Base-by-base conservation (phyloP, 2,329 filamentous ascomycete species). In the Teratosphaeria epicoccoides region DNA sequence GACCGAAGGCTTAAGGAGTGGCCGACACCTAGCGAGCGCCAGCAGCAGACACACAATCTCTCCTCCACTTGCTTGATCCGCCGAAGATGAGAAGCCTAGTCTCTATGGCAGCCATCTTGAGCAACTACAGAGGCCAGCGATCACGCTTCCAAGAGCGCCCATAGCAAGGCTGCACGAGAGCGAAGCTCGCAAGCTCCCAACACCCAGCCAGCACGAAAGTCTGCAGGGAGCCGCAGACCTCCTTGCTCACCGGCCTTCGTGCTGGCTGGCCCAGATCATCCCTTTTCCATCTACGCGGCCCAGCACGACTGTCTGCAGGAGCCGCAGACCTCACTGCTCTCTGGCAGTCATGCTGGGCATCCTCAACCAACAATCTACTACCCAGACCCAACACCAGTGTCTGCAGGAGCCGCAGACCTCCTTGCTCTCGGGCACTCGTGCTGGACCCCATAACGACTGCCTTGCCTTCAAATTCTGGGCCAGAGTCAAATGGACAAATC, bases 351-450 rank as follows among this genome's bases (percentile, higher is more conserved):
- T 47, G 46, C 46, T 47, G 33, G 33, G 20, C 33, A 7, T 17
- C 5, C 33, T 7, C 33, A 6, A 7, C 6, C 33, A 2, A 17
- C 14, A 14, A 40, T 40, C 33, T 40, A 17, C 33, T 40, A 40
- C 10, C 33, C 33, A 40, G 14, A 40, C n/a, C 33, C 33, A 40
- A 40, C 33, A 40, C 14, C 6, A 37, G 20, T 40, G 47, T 49
- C 47, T 49, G 47, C 47, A 49, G 14, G 28, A 49, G 47, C 29
- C 47, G 47, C 47, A 49, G 47, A 49, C 29, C 47, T 49, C 47
- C 20, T 25, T 40, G 29, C 47, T 49, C 47, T 49, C 47, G 29
- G 47, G 28, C 47, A 47, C 29, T 28, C 25, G 23, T 47, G 46
- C 46, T 47, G 33, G 33, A 40, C 20, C 14, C 20, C n/a, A 40